Conservation (phyloP, 768 basidiomycete species). For the Dentipellis sp. region DNA sequence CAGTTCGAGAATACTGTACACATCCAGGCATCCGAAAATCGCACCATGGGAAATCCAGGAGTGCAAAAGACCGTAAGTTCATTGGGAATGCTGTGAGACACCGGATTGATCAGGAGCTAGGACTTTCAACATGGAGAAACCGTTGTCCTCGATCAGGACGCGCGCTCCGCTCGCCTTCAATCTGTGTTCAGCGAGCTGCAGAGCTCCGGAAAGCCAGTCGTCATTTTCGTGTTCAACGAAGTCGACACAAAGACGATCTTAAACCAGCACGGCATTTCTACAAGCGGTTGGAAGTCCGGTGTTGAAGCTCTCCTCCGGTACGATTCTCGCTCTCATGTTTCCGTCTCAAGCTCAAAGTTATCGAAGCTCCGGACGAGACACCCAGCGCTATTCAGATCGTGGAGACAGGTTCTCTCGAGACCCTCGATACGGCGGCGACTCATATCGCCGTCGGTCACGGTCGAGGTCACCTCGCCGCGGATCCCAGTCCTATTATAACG, state of each 20-base stretch:
- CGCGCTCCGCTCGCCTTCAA: neutral
- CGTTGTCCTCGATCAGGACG: conserved; percentile 4
- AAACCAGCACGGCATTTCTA: neutral
- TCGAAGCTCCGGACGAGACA: neutral
- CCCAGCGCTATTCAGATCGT: neutral
- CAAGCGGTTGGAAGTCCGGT: neutral
- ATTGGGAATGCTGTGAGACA: neutral
- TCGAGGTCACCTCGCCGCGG: conserved; percentile 10
- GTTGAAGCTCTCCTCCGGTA: conserved; percentile 7
- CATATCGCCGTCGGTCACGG: conserved; percentile 8
- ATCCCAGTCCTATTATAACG: neutral
- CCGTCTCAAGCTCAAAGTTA: neutral
- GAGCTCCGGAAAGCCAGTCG: neutral
- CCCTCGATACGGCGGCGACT: neutral
- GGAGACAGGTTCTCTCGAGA: neutral
- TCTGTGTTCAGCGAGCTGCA: neutral
- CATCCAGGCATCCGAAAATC: conserved; percentile 4
- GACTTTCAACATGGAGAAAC: conserved; percentile 1
- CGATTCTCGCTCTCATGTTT: neutral
- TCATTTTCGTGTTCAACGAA: neutral
- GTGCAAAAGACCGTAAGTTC: neutral
- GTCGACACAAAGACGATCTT: neutral
- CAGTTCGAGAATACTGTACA: conserved; percentile 5
- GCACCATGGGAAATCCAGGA: conserved; percentile 6
- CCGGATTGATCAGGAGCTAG: neutral